Percentiles rank a stretch among this genome's conserved stretches.
Conservation (phyloP, 2,329 filamentous ascomycete species). For the Coniochaeta ligniaria region DNA sequence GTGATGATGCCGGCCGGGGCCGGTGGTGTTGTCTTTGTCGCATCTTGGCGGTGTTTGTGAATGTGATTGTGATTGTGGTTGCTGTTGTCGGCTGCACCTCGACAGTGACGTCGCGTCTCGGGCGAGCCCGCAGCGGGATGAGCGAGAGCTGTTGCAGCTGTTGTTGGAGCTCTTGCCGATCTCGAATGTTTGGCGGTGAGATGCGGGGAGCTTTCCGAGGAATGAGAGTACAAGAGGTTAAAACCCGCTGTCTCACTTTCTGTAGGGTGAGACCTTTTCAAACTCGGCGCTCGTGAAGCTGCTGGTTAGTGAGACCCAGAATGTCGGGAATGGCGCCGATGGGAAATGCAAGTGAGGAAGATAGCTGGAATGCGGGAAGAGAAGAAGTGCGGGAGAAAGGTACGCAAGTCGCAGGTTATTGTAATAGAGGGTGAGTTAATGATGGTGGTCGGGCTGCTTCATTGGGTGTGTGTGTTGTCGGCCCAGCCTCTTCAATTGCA, state of each 20-base stretch:
- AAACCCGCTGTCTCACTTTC: not conserved
- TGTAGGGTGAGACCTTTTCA: not conserved
- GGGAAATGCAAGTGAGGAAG: not conserved
- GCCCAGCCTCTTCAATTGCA: constrained; percentile 2
- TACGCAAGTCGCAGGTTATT: constrained; percentile 9
- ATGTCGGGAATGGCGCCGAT: not conserved
- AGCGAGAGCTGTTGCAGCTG: not conserved
- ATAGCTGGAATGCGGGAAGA: not conserved
- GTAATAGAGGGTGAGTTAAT: constrained; percentile 3
- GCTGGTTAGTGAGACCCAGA: not conserved
- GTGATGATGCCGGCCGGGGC: constrained; percentile 9
- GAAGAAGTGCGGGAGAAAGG: constrained; percentile 5
- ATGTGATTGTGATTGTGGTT: not conserved
- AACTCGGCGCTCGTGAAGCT: not conserved
- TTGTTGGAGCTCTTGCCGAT: not conserved
- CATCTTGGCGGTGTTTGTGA: constrained; percentile 17
- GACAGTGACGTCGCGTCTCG: not conserved
- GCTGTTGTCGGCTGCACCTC: not conserved
- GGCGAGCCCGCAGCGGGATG: constrained; percentile 2
- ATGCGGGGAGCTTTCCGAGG: not conserved
- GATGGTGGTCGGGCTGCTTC: constrained; percentile 13
- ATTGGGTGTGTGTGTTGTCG: constrained; percentile 5
- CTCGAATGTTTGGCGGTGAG: not conserved
- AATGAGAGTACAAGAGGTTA: not conserved
- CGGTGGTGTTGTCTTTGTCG: constrained; percentile 19